Conservation (phyloP, 352 stramenopile genomes). For the Hyaloperonospora brassicae region DNA sequence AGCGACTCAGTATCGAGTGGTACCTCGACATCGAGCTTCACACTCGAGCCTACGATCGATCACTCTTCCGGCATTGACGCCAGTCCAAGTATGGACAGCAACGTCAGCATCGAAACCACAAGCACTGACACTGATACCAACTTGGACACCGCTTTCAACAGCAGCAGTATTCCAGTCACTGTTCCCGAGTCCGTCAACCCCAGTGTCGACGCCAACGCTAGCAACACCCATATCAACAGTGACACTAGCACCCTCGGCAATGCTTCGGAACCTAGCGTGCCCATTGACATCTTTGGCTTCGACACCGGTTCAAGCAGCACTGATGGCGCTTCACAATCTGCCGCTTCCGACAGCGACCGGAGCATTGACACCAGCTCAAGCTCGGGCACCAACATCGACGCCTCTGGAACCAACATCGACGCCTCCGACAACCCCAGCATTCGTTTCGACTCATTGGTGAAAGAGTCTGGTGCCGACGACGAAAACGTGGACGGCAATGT, state of each 20-base stretch:
- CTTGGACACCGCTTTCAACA: background rate
- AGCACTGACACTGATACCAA: background rate
- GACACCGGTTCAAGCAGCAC: no score
- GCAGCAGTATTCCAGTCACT: no score
- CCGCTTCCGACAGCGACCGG: no score
- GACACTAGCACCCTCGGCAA: background rate
- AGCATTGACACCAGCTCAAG: no score
- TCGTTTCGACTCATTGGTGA: background rate
- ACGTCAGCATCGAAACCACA: background rate
- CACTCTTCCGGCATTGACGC: background rate
- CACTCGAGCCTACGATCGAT: background rate
- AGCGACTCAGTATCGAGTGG: background rate
- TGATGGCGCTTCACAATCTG: no score
- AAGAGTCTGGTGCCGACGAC: background rate
- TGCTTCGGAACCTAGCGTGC: no score
- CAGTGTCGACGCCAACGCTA: background rate
- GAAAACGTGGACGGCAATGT: slow-evolving; percentile 12
- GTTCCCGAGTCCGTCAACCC: background rate
- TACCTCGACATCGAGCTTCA: background rate
- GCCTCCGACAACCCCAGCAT: background rate
- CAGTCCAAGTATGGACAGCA: background rate
- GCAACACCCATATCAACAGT: background rate
- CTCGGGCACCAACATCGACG: no score
- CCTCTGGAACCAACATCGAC: no score
- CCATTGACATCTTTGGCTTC: no score